phyloP scores from a whole-genome alignment of 2,329 filamentous ascomycete genomes.

The Rhexocercosporidium sp. region DNA sequence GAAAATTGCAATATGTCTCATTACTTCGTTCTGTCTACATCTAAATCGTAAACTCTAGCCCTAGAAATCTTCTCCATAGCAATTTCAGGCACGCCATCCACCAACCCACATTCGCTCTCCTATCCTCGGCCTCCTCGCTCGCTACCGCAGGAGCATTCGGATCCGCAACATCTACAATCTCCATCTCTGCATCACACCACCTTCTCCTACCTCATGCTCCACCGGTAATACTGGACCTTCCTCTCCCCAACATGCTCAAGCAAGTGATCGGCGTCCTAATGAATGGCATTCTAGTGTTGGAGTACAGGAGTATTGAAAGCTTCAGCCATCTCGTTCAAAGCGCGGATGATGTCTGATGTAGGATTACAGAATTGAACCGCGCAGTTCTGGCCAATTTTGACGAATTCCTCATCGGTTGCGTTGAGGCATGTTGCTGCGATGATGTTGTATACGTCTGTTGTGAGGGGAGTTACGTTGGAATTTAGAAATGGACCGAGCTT shows the following conservation, averaged over 20 bases:
- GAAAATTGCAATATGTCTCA: not conserved
- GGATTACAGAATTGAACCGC: not conserved
- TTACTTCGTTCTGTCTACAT: not conserved
- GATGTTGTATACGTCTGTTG: not conserved
- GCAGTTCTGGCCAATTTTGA: not conserved
- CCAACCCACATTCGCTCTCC: not conserved
- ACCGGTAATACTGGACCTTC: not conserved
- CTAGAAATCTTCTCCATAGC: too few relatives aligned
- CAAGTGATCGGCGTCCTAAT: not conserved
- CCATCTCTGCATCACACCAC: not conserved
- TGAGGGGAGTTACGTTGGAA: not conserved
- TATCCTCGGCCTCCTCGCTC: not conserved
- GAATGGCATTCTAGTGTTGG: not conserved
- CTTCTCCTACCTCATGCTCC: not conserved
- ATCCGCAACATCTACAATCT: not conserved
- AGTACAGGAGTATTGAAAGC: not conserved
- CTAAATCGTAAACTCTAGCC: too few relatives aligned
- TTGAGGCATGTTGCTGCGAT: constrained; percentile 1
- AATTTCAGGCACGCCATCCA: not conserved
- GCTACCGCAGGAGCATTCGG: not conserved
- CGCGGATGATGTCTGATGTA: not conserved
- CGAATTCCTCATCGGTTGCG: not conserved
- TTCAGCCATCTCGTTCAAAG: not conserved
- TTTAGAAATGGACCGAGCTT: not conserved
- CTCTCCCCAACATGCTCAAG: not conserved